Base-by-base conservation (phyloP, 225 moss, liverwort and hornwort genomes). In the Lunularia cruciata region DNA sequence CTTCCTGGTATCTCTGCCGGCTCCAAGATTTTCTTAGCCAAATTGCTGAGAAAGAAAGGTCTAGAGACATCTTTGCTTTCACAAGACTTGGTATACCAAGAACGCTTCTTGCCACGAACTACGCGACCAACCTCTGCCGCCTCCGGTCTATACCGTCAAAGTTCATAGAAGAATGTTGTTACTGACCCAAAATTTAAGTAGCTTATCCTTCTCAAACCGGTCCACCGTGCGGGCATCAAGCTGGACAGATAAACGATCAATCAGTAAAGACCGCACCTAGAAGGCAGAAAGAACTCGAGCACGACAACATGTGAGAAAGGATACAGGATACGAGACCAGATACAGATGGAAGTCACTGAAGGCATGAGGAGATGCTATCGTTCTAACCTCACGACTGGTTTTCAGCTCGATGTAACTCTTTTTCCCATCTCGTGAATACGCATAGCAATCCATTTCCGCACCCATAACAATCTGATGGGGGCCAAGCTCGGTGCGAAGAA, bases 371-470 rank as follows among this genome's bases (percentile, higher is more conserved):
- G 32, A 57, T 32, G 57, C 31, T 34, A 18, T 57, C 6, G 12
- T 16, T 63, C 77, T 61, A 18, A 84, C 84, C 84, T 60, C 89
- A 64, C 86, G 88, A 70, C 83, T 89, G 33, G 98, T 98, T 77
- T 98, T 98, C 25, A 98, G 76, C 70, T 98, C 98, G 39, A 98
- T 53, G 43, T 91, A 98, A 27, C 73, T 70, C 71, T 77, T 84
- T 70, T 39, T 91, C 59, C 98, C 98, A 81, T 98, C 98, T 69
- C 85, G 69, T 45, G 73, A 68, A 16, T 79, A 52, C 47, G 91
- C 98, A 57, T 69, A 98, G 65, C 98, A 93, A 62, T 98, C 98
- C 98, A 98, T 98, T 81, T 98, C 98, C 34, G 98, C 98, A 60
- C 98, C 98, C 93, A 98, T 98, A 31, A 98, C 81, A 63, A 98